Evolutionary conservation across 257 asterid genomes (phyloP), one percentile per base, ranked within the genome.

Genomic region (Datura wrightii): DNA sequence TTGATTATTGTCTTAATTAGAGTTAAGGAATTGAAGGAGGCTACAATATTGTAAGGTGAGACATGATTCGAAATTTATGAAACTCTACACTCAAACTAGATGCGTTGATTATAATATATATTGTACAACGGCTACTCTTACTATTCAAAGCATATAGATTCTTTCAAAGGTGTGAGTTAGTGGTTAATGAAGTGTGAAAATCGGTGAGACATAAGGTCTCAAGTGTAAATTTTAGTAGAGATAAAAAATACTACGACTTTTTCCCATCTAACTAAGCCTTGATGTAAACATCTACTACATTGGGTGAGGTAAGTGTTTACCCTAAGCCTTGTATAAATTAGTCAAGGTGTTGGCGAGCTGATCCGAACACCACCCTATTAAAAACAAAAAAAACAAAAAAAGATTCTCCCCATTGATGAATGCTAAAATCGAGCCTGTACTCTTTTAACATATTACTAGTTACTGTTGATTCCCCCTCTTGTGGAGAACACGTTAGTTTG

Each of bases 401-500:
- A 18, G 56, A n/a, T 44, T 44, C 80, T 42, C n/a, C 56, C 56
- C 3, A n/a, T 71, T n/a, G 39, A 10, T 44, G 56, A 46, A 42
- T 71, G 9, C 39, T 42, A 9, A 9, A 18, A 71, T 42, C 9
- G 39, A 39, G 2, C 5, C 8, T 44, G 53, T 44, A 7, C 50
- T 10, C 42, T 74, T 76, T 76, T 6, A 76, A 31, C 62, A 76
- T 52, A 69, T 8, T 15, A 36, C 16, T 78, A 78, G 52, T 52
- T 39, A 4, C 42, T 78, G 65, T 14, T 78, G 34, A 76, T 76
- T 76, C 48, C 24, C 13, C 24, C 5, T 34, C 65, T 78, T 34
- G 82, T 78, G 82, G 82, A 52, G 82, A 7, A 78, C 82, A 78
- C 24, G 81, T 76, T 78, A 24, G 31, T 24, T 11, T 11, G 34